Base-by-base conservation (phyloP, 2,329 filamentous ascomycete species). In the Tolypocladium inflatum region DNA sequence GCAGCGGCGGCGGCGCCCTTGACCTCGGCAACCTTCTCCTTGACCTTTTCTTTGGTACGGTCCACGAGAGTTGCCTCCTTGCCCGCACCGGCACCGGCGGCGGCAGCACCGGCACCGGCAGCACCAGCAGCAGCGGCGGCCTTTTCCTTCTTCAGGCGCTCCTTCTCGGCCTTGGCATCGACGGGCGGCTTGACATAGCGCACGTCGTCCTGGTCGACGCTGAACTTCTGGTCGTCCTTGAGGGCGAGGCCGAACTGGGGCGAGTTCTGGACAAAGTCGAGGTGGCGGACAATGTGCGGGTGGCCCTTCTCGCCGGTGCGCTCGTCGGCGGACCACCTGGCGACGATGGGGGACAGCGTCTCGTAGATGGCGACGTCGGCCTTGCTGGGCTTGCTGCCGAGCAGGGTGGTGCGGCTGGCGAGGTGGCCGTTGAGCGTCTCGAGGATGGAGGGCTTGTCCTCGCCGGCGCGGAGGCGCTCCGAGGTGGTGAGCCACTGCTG, bases 91-190 rank as follows among this genome's bases (percentile, higher is more conserved):
- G 48, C 56, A 55, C 41, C 59, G 15, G 79, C 81, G 13, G 77
- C 79, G 4, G 80, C 80, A 2, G 80, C 82, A 1, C 81, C 59
- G 15, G 79, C 81, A 15, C 77, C 79, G 4, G 80, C 80, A 2
- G 80, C 82, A 1, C 81, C 81, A 2, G 80, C 82, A 1, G 81
- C 81, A 2, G 82, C 82, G 17, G 84, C 85, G 37, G 88, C 89
- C 81, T 96, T 96, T 77, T 96, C 91, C 80, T 95, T 96, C 87
- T 96, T 97, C 75, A 93, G 84, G 54, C 88, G 86, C 81, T 97
- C 92, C 80, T 97, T 97, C 81, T 97, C 93, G 58, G 91, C 91
- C 81, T 95, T 96, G 67, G 89, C 85, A 65, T 96, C 91, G 61
- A 93, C 85, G 23, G 89, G 89, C 65, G 93, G 93, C 77, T 94